These are phyloP conservation scores for Chenopodium album DNA, from an alignment of 148 eudicot species.

Conservation along the genomic window DNA sequence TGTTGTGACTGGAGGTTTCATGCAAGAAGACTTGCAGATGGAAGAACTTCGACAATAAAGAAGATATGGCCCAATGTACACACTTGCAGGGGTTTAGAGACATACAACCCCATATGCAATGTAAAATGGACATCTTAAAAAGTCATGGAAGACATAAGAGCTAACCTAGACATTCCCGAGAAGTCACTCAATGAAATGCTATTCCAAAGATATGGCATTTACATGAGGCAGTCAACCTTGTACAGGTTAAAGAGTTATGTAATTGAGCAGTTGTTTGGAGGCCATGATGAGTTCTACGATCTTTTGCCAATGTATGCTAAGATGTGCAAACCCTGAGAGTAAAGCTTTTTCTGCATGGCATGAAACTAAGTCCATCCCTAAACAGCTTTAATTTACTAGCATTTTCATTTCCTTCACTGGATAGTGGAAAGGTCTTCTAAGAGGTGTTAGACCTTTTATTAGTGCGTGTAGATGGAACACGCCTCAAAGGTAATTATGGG, in stretches of 20 bases:
- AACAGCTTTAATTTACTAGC: background rate
- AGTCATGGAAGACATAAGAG: background rate
- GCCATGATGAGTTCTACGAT: too few relatives aligned
- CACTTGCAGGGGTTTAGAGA: too few relatives aligned
- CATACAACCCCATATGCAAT: too few relatives aligned
- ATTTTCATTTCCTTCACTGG: background rate
- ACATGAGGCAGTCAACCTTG: background rate
- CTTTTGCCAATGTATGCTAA: too few relatives aligned
- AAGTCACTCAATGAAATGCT: background rate
- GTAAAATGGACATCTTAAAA: background rate
- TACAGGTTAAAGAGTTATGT: too few relatives aligned
- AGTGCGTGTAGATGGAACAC: background rate
- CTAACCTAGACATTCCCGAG: background rate
- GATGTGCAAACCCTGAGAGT: background rate
- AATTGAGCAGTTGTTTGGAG: too few relatives aligned
- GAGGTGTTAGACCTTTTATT: background rate
- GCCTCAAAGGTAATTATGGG: background rate
- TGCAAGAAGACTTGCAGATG: too few relatives aligned
- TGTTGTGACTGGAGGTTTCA: too few relatives aligned
- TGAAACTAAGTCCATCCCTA: background rate
- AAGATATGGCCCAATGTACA: too few relatives aligned
- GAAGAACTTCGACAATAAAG: too few relatives aligned
- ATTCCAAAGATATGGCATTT: background rate
- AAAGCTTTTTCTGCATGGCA: background rate
- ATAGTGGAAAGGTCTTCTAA: background rate